Evolutionary conservation across 2,329 filamentous ascomycete genomes (phyloP).

Genomic region (Pseudogymnoascus sp.): DNA sequence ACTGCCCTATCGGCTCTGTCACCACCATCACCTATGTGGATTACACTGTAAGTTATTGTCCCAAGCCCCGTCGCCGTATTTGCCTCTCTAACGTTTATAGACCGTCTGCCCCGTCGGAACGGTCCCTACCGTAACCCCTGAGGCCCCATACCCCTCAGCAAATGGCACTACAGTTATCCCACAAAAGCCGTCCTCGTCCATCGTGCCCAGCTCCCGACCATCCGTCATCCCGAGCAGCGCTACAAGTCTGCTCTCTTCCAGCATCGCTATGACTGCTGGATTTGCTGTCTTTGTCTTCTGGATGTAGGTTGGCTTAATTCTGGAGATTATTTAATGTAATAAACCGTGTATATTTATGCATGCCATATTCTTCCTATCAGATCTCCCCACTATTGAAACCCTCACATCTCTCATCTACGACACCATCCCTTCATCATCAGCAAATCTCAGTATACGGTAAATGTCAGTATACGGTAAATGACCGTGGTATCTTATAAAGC

Average conservation of each 20-base stretch:
- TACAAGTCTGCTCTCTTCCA: background rate
- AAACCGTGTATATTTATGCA: background rate
- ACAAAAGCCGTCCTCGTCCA: background rate
- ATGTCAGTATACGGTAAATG: background rate
- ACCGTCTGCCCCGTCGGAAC: background rate
- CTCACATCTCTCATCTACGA: too few relatives aligned
- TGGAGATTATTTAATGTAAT: background rate
- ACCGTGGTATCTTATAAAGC: background rate
- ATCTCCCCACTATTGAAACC: background rate
- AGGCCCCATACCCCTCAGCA: background rate
- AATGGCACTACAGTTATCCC: background rate
- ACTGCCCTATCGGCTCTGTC: constrained; percentile 33
- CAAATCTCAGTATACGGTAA: background rate
- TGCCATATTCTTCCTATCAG: background rate
- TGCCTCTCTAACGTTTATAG: background rate
- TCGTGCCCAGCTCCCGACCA: background rate
- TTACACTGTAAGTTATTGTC: background rate
- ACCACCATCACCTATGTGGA: constrained; percentile 23
- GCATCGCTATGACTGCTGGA: background rate
- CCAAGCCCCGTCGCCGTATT: background rate
- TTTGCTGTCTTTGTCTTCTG: background rate
- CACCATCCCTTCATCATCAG: background rate
- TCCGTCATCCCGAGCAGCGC: background rate
- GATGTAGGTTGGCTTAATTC: background rate
- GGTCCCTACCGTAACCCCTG: background rate